phyloP scores from a whole-genome alignment of 345 rosid genomes.

The Hibiscus mutabilis region DNA sequence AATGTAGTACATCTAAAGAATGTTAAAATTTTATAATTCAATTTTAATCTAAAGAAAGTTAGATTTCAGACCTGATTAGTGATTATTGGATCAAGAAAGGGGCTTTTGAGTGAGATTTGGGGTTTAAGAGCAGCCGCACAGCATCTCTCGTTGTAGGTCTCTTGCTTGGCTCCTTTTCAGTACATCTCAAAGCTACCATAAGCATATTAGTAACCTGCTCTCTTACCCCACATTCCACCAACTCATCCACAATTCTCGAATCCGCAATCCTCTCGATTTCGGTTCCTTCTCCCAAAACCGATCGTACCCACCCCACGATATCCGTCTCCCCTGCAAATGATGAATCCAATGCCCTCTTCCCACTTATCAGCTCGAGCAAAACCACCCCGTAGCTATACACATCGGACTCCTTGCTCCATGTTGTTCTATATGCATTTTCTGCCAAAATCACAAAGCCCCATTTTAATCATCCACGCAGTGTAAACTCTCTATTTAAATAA shows the following conservation, averaged over 20 bases:
- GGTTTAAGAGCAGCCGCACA: slow-evolving; percentile 39
- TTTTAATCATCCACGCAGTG: background rate
- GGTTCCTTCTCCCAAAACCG: background rate
- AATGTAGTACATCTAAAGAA: too few species aligned
- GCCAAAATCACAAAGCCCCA: slow-evolving; percentile 5
- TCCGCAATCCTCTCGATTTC: slow-evolving; percentile 28
- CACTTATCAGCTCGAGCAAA: slow-evolving; percentile 50
- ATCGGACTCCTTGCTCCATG: slow-evolving; percentile 52
- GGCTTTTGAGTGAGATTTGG: background rate
- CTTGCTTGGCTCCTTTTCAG: slow-evolving; percentile 42
- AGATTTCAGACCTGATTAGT: too few species aligned
- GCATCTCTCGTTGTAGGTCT: slow-evolving; percentile 73
- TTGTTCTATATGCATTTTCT: slow-evolving; percentile 55
- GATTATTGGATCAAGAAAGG: too few species aligned
- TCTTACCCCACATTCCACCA: slow-evolving; percentile 40
- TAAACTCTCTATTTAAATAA: background rate
- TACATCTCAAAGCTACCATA: slow-evolving; percentile 51
- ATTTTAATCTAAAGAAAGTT: too few species aligned
- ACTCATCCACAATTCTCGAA: slow-evolving; percentile 36
- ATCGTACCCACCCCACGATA: background rate
- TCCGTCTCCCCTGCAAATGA: slow-evolving; percentile 22
- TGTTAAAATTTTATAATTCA: too few species aligned
- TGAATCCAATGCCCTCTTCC: slow-evolving; percentile 46
- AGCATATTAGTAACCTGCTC: slow-evolving; percentile 42
- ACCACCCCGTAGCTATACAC: slow-evolving; percentile 72